These are phyloP conservation scores for Raffaelea ambrosiae DNA, from an alignment of 2,329 filamentous ascomycete genomes.

Conservation along the genomic window DNA sequence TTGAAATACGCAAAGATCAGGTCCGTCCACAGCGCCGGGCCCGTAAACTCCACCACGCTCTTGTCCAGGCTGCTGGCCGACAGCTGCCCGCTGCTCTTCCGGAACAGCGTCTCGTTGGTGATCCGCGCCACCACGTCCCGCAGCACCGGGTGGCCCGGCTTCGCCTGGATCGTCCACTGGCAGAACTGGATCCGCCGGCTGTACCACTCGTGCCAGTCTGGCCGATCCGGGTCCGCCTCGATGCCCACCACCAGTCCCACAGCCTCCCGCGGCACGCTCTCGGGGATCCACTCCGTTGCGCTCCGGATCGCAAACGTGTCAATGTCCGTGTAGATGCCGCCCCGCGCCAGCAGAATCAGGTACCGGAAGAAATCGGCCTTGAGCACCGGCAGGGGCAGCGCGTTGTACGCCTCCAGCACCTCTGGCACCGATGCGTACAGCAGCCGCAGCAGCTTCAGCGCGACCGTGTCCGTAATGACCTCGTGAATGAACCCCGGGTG, in stretches of 20 bases:
- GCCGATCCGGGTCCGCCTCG: slow-evolving; percentile 88
- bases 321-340: slow-evolving; percentile 76
- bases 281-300: slow-evolving; percentile 80
- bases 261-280: slow-evolving; percentile 63
- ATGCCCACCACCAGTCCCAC: slow-evolving; percentile 90
- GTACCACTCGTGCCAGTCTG: slow-evolving; percentile 94
- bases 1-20: slow-evolving; percentile 90
- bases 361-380: slow-evolving; percentile 77
- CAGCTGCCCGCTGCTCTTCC: slow-evolving; percentile 61
- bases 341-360: slow-evolving; percentile 54
- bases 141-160: slow-evolving; percentile 87
- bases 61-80: slow-evolving; percentile 48
- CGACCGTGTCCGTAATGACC: slow-evolving; percentile 87
- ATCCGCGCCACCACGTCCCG: slow-evolving; percentile 81
- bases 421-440: slow-evolving; percentile 79
- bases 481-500: slow-evolving; percentile 94
- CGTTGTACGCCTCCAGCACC: slow-evolving; percentile 66
- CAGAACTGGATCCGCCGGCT: slow-evolving; percentile 95
- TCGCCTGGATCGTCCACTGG: slow-evolving; percentile 97
- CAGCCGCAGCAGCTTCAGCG: slow-evolving; percentile 70
- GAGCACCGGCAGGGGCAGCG: slow-evolving; percentile 64
- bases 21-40: slow-evolving; percentile 92
- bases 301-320: slow-evolving; percentile 81
- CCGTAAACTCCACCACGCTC: slow-evolving; percentile 86
- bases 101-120: slow-evolving; percentile 68